phyloP scores from a whole-genome alignment of 441 rosid genomes.

The Populus hybrid region DNA sequence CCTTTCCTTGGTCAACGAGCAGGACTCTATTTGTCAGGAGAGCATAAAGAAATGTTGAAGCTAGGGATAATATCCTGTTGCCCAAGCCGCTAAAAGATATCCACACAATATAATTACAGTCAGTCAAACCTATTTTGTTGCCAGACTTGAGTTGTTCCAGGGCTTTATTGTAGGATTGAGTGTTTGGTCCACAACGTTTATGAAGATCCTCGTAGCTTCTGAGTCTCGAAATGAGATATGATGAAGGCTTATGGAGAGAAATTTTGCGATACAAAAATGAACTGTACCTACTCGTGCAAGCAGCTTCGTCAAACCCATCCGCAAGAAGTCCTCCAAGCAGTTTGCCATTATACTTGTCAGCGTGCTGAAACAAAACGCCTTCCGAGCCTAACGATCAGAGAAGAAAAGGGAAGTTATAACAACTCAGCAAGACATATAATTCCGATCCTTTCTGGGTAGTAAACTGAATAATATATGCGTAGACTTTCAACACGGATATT shows the following conservation, averaged over 20 bases:
- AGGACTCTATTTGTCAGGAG: slow-evolving; percentile 65
- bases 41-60: slow-evolving; percentile 31
- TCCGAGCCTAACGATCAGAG: slow-evolving; percentile 26
- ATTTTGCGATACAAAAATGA: slow-evolving; percentile 46
- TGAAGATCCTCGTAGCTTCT: slow-evolving; percentile 65
- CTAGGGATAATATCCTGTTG: slow-evolving; percentile 57
- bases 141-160: slow-evolving; percentile 44
- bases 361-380: slow-evolving; percentile 21
- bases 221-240: slow-evolving; percentile 62
- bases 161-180: slow-evolving; percentile 49
- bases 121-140: slow-evolving; percentile 22
- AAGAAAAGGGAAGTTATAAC: slow-evolving; percentile 2
- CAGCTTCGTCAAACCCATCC: slow-evolving; percentile 47
- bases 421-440: neutral
- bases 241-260: slow-evolving; percentile 53
- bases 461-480: neutral
- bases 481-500: neutral
- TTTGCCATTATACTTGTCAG: slow-evolving; percentile 31
- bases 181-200: slow-evolving; percentile 66
- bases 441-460: neutral
- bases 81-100: slow-evolving; percentile 72
- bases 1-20: slow-evolving; percentile 65
- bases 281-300: slow-evolving; percentile 63
- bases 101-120: slow-evolving; percentile 75
- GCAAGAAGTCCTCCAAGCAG: slow-evolving; percentile 69